Percentiles rank a stretch among this genome's conserved stretches.
phyloP scores from a whole-genome alignment of 345 rosid genomes.

The Raphanus raphanistrum region DNA sequence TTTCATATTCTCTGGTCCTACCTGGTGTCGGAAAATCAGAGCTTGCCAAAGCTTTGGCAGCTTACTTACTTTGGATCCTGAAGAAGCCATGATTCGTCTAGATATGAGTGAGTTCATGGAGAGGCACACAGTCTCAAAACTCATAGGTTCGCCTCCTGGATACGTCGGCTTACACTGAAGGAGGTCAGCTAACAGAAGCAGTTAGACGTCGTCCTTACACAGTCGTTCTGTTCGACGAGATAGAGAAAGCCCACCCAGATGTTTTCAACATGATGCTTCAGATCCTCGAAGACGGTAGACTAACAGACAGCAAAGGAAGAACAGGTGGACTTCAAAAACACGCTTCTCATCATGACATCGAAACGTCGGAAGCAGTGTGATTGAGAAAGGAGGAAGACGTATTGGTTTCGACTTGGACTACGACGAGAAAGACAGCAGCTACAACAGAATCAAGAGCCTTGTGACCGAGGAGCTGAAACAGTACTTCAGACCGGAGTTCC shows the following conservation, averaged over 20 bases:
- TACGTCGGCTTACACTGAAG: slow-evolving; percentile 57
- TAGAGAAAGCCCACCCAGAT: slow-evolving; percentile 66
- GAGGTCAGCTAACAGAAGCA: slow-evolving; percentile 67
- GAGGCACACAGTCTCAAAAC: slow-evolving; percentile 60
- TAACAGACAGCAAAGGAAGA: slow-evolving; percentile 63
- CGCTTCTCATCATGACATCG: slow-evolving; percentile 62
- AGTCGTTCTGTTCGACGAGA: slow-evolving; percentile 60
- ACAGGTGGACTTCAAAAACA: slow-evolving; percentile 65
- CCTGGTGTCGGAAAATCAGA: slow-evolving; percentile 70
- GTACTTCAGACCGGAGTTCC: slow-evolving; percentile 65
- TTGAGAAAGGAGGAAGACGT: slow-evolving; percentile 59
- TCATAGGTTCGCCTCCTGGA: slow-evolving; percentile 68
- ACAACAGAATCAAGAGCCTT: slow-evolving; percentile 66
- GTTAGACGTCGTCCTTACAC: slow-evolving; percentile 58
- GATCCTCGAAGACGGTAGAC: slow-evolving; percentile 57
- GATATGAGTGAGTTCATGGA: slow-evolving; percentile 82
- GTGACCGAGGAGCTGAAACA: slow-evolving; percentile 51
- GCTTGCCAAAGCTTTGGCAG: slow-evolving; percentile 59
- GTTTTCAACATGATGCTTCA: slow-evolving; percentile 67
- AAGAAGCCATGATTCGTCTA: slow-evolving; percentile 62
- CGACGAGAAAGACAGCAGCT: slow-evolving; percentile 94
- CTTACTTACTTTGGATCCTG: slow-evolving; percentile 60
- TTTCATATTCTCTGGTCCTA: slow-evolving; percentile 64
- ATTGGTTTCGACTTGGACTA: slow-evolving; percentile 87
- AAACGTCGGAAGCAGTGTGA: slow-evolving; percentile 55